A percentile compares a stretch with the other conserved stretches of the same genome.
phyloP scores from a whole-genome alignment of 2,329 filamentous ascomycete species.

The Zymoseptoria passerinii region DNA sequence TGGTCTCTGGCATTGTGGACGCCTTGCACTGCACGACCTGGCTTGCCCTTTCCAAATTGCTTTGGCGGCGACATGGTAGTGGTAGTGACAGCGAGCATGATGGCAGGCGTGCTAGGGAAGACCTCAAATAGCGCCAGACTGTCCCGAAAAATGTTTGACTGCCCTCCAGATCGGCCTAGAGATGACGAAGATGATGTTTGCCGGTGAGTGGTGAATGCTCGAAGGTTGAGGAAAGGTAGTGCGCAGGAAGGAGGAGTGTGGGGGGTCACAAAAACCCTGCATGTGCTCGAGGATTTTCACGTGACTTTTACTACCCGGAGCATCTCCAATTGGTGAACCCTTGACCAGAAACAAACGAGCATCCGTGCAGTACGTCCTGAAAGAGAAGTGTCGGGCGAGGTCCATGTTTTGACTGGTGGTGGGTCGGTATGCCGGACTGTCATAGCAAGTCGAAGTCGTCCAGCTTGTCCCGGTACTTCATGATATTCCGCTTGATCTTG shows the following conservation, averaged over 20 bases:
- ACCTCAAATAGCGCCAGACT: background rate
- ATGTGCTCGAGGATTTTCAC: slow-evolving; percentile 4
- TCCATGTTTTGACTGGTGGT: background rate
- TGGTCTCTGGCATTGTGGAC: background rate
- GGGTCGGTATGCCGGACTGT: slow-evolving; percentile 20
- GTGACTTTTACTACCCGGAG: slow-evolving; percentile 2
- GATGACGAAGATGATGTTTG: background rate
- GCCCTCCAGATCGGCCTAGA: background rate
- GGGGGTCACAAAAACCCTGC: slow-evolving; percentile 8
- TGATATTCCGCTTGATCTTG: slow-evolving; percentile 94
- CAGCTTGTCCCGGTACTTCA: slow-evolving; percentile 88
- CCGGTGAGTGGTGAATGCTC: background rate
- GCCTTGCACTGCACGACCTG: background rate
- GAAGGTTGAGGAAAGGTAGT: background rate
- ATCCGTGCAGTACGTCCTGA: background rate
- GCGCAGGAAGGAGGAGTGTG: slow-evolving; percentile 4
- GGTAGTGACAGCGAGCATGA: background rate
- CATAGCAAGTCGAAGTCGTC: slow-evolving; percentile 90
- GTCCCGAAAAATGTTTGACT: background rate
- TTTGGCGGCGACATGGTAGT: background rate
- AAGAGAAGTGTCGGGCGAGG: background rate
- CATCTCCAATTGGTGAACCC: background rate
- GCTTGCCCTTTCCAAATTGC: background rate
- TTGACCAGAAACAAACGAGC: background rate
- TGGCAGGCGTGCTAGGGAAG: background rate